phyloP scores from a whole-genome alignment of 257 asterid species.

The Ehretia macrophylla region DNA sequence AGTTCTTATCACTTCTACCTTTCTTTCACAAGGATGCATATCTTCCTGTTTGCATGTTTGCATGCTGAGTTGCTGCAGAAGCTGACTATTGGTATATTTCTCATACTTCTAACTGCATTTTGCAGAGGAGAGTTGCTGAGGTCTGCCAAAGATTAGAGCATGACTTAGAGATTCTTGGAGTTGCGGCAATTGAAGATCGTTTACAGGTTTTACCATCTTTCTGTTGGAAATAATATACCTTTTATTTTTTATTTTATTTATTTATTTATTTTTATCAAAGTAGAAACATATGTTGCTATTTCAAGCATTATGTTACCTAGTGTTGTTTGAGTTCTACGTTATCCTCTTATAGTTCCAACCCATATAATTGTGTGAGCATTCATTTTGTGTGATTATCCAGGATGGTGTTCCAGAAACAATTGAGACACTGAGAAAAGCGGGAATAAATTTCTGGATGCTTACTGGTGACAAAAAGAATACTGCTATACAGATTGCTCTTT shows the following conservation, averaged over 20 bases:
- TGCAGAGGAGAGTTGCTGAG: constrained; percentile 96
- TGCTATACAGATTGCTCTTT: constrained; percentile 94
- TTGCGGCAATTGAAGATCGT: constrained; percentile 98
- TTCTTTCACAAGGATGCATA: no score
- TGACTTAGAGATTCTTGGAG: constrained; percentile 84
- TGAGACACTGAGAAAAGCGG: constrained; percentile 82
- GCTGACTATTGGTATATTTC: not conserved
- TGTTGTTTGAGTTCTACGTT: no score
- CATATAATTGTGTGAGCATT: no score
- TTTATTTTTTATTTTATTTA: no score
- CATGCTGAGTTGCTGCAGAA: constrained; percentile 11
- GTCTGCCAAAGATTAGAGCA: constrained; percentile 94
- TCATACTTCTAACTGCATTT: constrained; percentile 10
- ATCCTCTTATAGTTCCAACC: no score
- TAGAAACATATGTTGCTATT: no score
- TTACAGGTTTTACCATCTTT: constrained; percentile 96
- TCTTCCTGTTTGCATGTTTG: not conserved
- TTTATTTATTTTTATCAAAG: not conserved
- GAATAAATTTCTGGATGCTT: constrained; percentile 97
- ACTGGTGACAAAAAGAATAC: constrained; percentile 97
- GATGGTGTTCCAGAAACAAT: constrained; percentile 98
- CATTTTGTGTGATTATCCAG: constrained; percentile 35
- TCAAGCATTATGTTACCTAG: no score
- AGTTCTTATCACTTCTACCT: no score
- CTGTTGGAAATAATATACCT: no score